phyloP scores from a whole-genome alignment of 192 early-diverging fungal species.

The Thamnidium elegans region DNA sequence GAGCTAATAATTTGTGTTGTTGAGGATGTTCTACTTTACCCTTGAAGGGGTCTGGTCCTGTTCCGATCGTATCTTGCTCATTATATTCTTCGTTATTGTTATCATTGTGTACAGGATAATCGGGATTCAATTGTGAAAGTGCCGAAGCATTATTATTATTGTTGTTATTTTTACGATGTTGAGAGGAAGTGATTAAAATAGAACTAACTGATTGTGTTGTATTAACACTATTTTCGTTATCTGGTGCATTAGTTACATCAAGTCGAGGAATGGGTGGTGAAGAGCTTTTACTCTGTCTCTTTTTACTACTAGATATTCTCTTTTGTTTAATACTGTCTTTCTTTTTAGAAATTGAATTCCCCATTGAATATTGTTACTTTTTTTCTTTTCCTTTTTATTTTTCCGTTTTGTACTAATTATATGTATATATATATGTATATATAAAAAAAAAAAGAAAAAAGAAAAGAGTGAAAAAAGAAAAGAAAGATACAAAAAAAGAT shows the following conservation, averaged over 20 bases:
- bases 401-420: no score
- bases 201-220: constrained; percentile 39
- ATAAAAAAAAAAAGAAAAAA: not conserved
- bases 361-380: not conserved
- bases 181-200: constrained; percentile 31
- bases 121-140: constrained; percentile 29
- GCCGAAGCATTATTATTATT: not conserved
- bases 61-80: not conserved
- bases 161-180: not conserved
- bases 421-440: no score
- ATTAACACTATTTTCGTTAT: constrained; percentile 37
- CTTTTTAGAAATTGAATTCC: constrained; percentile 17
- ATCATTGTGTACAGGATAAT: constrained; percentile 14
- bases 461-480: not conserved
- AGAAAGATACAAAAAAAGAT: constrained; percentile 1
- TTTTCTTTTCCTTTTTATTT: not conserved
- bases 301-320: not conserved
- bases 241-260: not conserved
- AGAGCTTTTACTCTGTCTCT: not conserved
- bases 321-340: constrained; percentile 5
- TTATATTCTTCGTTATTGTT: not conserved
- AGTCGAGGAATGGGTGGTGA: not conserved
- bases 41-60: constrained; percentile 17
- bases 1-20: constrained; percentile 24
- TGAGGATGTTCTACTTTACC: constrained; percentile 26